These are phyloP conservation scores for Garcia nutans DNA, from an alignment of 345 rosid genomes.

Conservation along the genomic window DNA sequence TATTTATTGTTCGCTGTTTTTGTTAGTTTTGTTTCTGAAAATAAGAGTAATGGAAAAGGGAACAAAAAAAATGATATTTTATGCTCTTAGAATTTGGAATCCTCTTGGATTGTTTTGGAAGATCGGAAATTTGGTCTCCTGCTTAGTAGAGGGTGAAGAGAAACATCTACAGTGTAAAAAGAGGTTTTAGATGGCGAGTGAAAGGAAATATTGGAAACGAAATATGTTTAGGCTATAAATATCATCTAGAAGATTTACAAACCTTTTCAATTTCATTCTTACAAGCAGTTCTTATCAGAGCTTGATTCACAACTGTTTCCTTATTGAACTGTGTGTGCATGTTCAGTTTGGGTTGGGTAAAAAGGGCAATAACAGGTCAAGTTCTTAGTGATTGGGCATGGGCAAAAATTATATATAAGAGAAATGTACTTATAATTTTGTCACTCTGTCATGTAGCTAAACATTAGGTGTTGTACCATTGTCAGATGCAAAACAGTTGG, in stretches of 20 bases:
- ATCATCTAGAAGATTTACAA: not conserved
- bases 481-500: not conserved
- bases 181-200: not conserved
- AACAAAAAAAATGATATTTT: not conserved
- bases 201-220: not conserved
- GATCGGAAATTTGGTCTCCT: not conserved
- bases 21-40: not conserved
- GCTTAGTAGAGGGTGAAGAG: not conserved
- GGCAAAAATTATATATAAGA: not conserved
- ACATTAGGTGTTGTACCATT: not conserved
- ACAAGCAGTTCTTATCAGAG: not conserved
- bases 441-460: not conserved
- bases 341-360: not conserved
- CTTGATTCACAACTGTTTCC: not conserved
- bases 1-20: not conserved
- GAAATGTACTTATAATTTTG: conserved; percentile 1
- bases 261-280: not conserved
- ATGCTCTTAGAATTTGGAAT: not conserved
- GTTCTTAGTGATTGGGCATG: not conserved
- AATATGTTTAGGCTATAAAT: not conserved
- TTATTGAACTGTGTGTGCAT: not conserved
- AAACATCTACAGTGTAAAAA: not conserved
- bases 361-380: not conserved
- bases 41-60: not conserved
- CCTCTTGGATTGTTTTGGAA: not conserved